Evolutionary conservation across 805 yeast genomes (phyloP).

Genomic region (Candida gorgasii): DNA sequence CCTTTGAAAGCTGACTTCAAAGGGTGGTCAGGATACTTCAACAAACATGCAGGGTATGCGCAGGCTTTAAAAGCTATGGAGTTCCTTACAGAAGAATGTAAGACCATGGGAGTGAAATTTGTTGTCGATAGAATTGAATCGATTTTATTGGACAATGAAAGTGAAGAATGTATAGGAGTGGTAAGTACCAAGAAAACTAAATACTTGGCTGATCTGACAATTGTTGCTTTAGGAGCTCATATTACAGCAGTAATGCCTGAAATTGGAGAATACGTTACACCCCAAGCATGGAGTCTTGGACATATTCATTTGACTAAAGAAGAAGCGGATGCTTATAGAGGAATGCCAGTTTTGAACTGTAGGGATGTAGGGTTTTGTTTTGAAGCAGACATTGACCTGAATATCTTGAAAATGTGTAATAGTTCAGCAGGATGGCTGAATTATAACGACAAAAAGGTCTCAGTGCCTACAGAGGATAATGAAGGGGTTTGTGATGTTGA

Average conservation of each 20-base stretch:
- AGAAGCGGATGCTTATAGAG: conserved; percentile 11
- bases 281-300: conserved; percentile 18
- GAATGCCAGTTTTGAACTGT: conserved; percentile 16
- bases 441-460: neutral
- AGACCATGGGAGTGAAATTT: conserved; percentile 16
- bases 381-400: conserved; percentile 15
- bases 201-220: conserved; percentile 14
- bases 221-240: conserved; percentile 16
- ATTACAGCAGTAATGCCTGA: conserved; percentile 13
- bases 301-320: conserved; percentile 12
- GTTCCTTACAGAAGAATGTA: conserved; percentile 23
- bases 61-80: conserved; percentile 41
- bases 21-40: conserved; percentile 23
- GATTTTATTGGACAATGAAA: conserved; percentile 6
- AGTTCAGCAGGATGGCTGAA: conserved; percentile 15
- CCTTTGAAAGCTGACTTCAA: conserved; percentile 17
- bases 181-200: neutral
- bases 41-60: conserved; percentile 46
- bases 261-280: conserved; percentile 10
- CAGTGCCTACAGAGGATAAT: conserved; percentile 15
- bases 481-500: conserved; percentile 13
- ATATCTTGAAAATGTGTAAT: conserved; percentile 17
- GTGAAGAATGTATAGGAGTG: conserved; percentile 10
- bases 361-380: conserved; percentile 17
- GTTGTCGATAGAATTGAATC: conserved; percentile 13